Conservation (phyloP, 306 rosid species). For the Pyrus bretschneideri region DNA sequence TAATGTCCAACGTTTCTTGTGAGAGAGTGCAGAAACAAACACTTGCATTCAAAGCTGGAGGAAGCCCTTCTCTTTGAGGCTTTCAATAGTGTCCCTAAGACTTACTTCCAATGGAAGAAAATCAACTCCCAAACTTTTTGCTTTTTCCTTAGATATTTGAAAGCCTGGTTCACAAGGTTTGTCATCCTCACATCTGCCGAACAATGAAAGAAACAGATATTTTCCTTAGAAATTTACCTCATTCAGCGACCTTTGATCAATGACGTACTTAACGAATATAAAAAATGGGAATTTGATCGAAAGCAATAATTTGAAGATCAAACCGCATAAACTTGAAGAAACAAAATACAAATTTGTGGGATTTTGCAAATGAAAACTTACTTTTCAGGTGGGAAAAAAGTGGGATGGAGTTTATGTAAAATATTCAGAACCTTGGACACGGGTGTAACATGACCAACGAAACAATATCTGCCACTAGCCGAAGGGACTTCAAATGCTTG, state of each 20-base stretch:
- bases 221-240: neutral
- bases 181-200: slow-evolving; percentile 10
- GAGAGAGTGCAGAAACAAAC: neutral
- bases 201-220: neutral
- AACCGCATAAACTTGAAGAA: neutral
- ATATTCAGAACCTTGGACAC: neutral
- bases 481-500: slow-evolving; percentile 17
- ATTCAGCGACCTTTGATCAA: neutral
- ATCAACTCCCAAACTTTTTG: slow-evolving; percentile 10
- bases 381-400: neutral
- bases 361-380: neutral
- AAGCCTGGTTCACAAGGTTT: neutral
- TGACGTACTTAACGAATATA: neutral
- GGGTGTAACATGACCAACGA: slow-evolving; percentile 3
- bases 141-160: slow-evolving; percentile 9
- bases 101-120: slow-evolving; percentile 17
- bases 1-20: neutral
- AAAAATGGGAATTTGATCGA: neutral
- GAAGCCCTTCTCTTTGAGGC: slow-evolving; percentile 18
- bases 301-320: neutral
- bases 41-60: neutral
- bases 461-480: slow-evolving; percentile 24
- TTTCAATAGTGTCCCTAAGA: slow-evolving; percentile 16
- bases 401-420: slow-evolving; percentile 1
- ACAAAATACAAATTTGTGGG: neutral